Percentiles rank a stretch among this genome's conserved stretches.
Conservation (phyloP, 768 basidiomycete genomes). For the Phaeotremella skinneri region DNA sequence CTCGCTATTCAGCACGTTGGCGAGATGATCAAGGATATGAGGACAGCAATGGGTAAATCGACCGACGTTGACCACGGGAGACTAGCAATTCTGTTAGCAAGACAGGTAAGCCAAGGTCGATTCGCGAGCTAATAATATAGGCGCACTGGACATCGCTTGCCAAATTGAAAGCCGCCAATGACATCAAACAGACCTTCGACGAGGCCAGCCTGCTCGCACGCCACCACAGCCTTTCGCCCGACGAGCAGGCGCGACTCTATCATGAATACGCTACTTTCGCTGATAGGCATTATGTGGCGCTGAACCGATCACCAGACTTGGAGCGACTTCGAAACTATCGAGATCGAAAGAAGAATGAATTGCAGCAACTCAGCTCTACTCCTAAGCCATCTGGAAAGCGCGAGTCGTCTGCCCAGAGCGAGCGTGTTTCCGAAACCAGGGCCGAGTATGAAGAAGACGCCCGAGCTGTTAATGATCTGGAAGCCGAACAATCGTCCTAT, state of each 20-base stretch:
- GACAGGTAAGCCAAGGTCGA: constrained; percentile 58
- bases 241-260: constrained; percentile 56
- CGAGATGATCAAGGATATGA: constrained; percentile 17
- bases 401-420: constrained; percentile 3
- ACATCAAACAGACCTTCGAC: constrained; percentile 69
- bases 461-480: constrained; percentile 57
- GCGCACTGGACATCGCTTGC: constrained; percentile 90
- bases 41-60: constrained; percentile 10
- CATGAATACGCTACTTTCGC: constrained; percentile 85
- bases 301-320: constrained; percentile 67
- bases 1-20: constrained; percentile 61
- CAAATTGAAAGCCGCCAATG: constrained; percentile 70
- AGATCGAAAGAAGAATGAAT: constrained; percentile 60
- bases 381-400: constrained; percentile 10
- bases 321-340: constrained; percentile 68
- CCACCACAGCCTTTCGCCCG: constrained; percentile 13
- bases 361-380: constrained; percentile 6
- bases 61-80: background rate
- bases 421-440: background rate
- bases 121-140: constrained; percentile 53
- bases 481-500: constrained; percentile 61
- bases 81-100: constrained; percentile 55
- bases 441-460: constrained; percentile 25
- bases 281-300: constrained; percentile 75
- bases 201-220: constrained; percentile 57